Base-by-base conservation (phyloP, 352 stramenopile species). In the Phytopythium montanum region DNA sequence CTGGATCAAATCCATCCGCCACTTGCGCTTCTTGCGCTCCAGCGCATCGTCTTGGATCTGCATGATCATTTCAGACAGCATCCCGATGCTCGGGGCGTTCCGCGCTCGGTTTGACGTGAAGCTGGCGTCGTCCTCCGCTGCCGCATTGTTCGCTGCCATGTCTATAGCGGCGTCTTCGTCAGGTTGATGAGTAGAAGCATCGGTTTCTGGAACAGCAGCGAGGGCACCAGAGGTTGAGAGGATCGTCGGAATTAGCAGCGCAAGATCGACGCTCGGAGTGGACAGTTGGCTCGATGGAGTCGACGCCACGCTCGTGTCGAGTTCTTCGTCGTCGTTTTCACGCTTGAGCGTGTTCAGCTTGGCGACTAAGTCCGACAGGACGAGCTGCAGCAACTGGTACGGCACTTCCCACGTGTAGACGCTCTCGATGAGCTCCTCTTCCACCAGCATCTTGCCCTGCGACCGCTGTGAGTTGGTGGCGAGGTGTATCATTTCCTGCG, bases 391-490 rank as follows among this genome's bases (percentile, higher is more conserved):
- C 19, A 95, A 61, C 66, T 95, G 85, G 55, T 91, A 92, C 33
- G 85, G 85, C 48, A 95, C 85, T 56, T 92, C 81, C 83, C 83
- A 95, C 42, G 85, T 95, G 59, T 88, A 95, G n/a, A 92, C 83
- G 56, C 85, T 95, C 61, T 95, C 85, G 26, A 95, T 85, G 18
- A 95, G 60, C 60, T 93, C 85, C 75, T 95, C 85, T 72, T 95
- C 85, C 1, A 92, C 77, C 25, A 95, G 66, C 41, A 92, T 72
- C 64, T 94, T 94, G 13, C 65, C 66, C 34, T 84, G 73, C 1
- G 54, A 59, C 25, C 62, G 59, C 65, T 81, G 76, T 9, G 73
- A 73, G n/a, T 65, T 76, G 0, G 65, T 64, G 8, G 59, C 66
- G 39, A 75, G 58, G 28, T 72, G 63, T n/a, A 78, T 78, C 61